Conservation (phyloP, 345 rosid genomes). For the Anastatica hierochuntica region DNA sequence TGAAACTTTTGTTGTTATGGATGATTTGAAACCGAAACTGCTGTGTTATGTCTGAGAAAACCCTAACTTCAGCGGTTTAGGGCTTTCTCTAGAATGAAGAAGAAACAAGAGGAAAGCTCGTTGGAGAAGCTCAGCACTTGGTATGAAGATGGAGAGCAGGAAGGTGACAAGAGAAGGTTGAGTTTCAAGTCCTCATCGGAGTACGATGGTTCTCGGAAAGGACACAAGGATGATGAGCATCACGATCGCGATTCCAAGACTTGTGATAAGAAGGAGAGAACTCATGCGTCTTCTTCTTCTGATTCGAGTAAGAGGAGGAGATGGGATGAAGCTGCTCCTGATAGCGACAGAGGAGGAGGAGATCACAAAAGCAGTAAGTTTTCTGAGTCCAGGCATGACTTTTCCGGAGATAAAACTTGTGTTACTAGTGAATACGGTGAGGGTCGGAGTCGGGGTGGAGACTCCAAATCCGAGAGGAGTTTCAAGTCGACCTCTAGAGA, state of each 20-base stretch:
- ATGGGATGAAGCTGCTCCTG: conserved; percentile 71
- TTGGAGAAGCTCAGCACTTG: conserved; percentile 78
- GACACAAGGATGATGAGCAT: conserved; percentile 60
- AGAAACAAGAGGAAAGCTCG: conserved; percentile 83
- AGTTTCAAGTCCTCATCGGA: conserved; percentile 39
- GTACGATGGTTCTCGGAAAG: too few species aligned
- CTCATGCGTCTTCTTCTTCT: conserved; percentile 39
- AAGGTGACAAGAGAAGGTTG: conserved; percentile 54
- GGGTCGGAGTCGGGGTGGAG: conserved; percentile 38
- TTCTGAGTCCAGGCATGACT: conserved; percentile 56
- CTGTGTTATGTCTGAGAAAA: background rate
- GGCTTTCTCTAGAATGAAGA: conserved; percentile 33
- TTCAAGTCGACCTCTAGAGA: conserved; percentile 50
- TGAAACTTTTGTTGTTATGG: background rate
- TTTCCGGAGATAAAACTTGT: conserved; percentile 40
- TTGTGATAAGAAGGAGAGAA: conserved; percentile 67
- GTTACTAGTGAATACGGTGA: conserved; percentile 49
- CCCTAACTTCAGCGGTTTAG: conserved; percentile 13
- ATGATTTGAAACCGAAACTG: background rate
- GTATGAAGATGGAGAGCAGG: conserved; percentile 89
- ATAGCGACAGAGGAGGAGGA: conserved; percentile 31
- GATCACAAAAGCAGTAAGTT: conserved; percentile 44
- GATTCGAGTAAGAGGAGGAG: conserved; percentile 66
- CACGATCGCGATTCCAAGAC: conserved; percentile 50
- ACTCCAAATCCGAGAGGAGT: conserved; percentile 46